Evolutionary conservation across 345 rosid species (phyloP), one percentile per base, ranked within the genome.

Genomic region (Populus nigra): DNA sequence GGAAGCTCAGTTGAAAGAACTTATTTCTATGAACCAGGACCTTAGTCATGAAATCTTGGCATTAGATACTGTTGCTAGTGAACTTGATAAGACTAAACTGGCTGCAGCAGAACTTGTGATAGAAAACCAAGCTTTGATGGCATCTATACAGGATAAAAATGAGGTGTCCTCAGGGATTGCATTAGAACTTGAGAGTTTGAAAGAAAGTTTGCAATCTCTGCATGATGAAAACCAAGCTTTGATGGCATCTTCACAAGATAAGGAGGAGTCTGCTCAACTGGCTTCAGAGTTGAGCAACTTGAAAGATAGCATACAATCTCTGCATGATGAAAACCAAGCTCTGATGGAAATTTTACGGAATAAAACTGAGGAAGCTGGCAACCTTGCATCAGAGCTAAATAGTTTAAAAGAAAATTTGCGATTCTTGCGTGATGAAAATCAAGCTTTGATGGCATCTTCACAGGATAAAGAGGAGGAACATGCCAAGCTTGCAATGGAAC

Each of bases 1-100:
- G 72, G 94, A 91, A 69, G 82, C 68, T 78, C 89, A 89, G 84
- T 79, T 92, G 49, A 87, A 79, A 66, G 87, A 87, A 77, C 84
- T 96, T 78, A 73, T 81, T 83, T 85, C 87, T 78, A 85, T 86
- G 80, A 90, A 86, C 76, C 73, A 72, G 77, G 93, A 83, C 59
- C 80, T 92, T 81, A 82, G 85, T 77, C 86, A 80, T 70, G 93
- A 88, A 81, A 85, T 93, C 74, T 78, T 82, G 53, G 85, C 82
- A 68, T 74, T 93, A 67, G 89, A 88, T 83, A 78, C 81, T 73
- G 75, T 88, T 65, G 71, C 77, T 67, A 82, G 79, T 81, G 98
- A 92, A 81, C 90, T 86, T 50, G 91, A 76, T 83, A 88, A 75
- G 62, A 83, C 84, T 81, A 85, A 86, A 85, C 71, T 89, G 88